phyloP scores from a whole-genome alignment of 352 stramenopile species.

The Globisporangium uncinulatum region DNA sequence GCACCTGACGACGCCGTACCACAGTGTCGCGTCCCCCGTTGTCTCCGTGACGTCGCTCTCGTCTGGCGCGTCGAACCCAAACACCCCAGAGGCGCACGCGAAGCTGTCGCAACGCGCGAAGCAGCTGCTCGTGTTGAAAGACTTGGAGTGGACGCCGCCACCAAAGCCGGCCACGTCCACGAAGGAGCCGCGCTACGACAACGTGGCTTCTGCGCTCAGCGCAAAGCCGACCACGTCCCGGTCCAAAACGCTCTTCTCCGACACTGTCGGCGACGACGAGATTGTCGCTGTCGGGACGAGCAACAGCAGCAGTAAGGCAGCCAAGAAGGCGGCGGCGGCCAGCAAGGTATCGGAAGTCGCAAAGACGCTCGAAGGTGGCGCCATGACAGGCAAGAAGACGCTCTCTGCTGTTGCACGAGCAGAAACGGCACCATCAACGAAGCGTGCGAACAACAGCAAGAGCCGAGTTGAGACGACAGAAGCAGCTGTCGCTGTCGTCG shows the following conservation, averaged over 20 bases:
- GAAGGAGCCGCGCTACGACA: slow-evolving; percentile 9
- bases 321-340: neutral
- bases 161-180: slow-evolving; percentile 4
- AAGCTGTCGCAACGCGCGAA: slow-evolving; percentile 28
- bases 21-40: slow-evolving; percentile 46
- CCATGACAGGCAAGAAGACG: neutral
- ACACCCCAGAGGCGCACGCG: slow-evolving; percentile 42
- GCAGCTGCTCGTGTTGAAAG: slow-evolving; percentile 35
- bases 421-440: neutral
- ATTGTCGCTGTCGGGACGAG: neutral
- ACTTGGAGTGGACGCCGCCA: slow-evolving; percentile 51
- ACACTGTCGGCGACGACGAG: neutral
- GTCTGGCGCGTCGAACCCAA: slow-evolving; percentile 50
- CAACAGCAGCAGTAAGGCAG: neutral
- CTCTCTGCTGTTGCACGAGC: neutral
- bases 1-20: slow-evolving; percentile 12
- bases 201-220: slow-evolving; percentile 9
- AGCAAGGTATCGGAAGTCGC: neutral
- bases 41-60: slow-evolving; percentile 68
- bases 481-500: slow-evolving; percentile 4
- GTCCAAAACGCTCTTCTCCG: slow-evolving; percentile 6
- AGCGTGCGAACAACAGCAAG: neutral
- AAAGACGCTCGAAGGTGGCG: neutral
- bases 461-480: neutral
- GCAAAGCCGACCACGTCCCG: slow-evolving; percentile 2